Conservation (phyloP, 2,329 filamentous ascomycete species). For the Verticillium albo-atrum region DNA sequence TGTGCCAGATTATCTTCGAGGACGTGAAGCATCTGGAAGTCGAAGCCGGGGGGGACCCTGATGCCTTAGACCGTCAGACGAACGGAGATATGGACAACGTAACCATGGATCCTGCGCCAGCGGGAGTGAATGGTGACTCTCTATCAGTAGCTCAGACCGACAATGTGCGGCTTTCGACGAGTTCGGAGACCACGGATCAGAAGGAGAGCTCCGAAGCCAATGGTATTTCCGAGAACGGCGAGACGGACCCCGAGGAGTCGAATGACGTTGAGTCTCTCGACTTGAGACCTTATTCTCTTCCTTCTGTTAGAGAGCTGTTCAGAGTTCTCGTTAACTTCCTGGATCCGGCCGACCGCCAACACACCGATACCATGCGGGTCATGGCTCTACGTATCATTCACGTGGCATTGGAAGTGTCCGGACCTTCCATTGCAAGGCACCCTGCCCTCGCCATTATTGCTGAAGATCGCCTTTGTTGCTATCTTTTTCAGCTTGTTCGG, state of each 20-base stretch:
- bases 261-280: slow-evolving; percentile 43
- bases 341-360: slow-evolving; percentile 86
- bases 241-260: background rate
- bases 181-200: background rate
- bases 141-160: background rate
- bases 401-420: slow-evolving; percentile 92
- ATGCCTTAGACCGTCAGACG: slow-evolving; percentile 60
- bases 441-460: slow-evolving; percentile 82
- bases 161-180: background rate
- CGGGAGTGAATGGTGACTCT: background rate
- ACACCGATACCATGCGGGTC: slow-evolving; percentile 92
- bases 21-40: slow-evolving; percentile 83
- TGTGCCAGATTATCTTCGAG: slow-evolving; percentile 98
- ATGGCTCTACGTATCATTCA: slow-evolving; percentile 98
- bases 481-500: slow-evolving; percentile 91
- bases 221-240: background rate
- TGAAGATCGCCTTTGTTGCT: slow-evolving; percentile 87
- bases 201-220: slow-evolving; percentile 1
- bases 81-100: slow-evolving; percentile 69
- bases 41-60: slow-evolving; percentile 63
- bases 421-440: slow-evolving; percentile 90
- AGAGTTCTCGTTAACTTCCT: slow-evolving; percentile 89
- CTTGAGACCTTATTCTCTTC: slow-evolving; percentile 85
- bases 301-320: slow-evolving; percentile 92
- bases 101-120: slow-evolving; percentile 61